Evolutionary conservation across 2,329 filamentous ascomycete genomes (phyloP), one percentile per base, ranked within the genome.

Genomic region (Hawksworthiomyces lignivorus): DNA sequence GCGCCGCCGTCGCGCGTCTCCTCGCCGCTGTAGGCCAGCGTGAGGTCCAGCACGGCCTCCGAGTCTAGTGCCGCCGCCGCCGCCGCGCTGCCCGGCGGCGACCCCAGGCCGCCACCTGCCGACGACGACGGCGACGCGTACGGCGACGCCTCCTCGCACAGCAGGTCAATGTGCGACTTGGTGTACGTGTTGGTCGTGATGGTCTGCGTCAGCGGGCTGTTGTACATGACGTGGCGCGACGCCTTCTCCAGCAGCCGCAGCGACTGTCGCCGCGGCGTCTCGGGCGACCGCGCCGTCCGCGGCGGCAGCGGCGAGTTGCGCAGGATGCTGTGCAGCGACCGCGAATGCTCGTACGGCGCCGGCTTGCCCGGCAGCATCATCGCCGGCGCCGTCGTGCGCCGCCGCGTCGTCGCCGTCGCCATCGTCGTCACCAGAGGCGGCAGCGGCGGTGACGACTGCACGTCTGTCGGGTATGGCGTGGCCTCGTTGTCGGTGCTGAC

Each of bases 221-320:
- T 72, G 55, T 82, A 82, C 31, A 72, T 73, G 3, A 82, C 78
- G 38, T 70, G 69, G 46, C 73, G 69, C 11, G 69, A 65, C 1
- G 70, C 70, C 50, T 69, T 72, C 50, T 77, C 73, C 32, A 72
- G 67, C 14, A 78, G 58, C 11, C 74, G 70, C 21, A 67, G 60
- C 1, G 76, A 78, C 46, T 73, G 68, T 28, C 74, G 65, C 44
- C 68, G 65, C 2, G 74, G 70, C 1, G 75, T 77, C 5, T 64
- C 59, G 2, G 74, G 72, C 8, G 72, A 70, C 24, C 63, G 62
- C 3, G 71, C 65, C 17, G 61, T 72, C 4, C 64, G 58, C 1
- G 74, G 72, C 17, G 76, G 75, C 7, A 82, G 64, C 15, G 78
- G 78, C 5, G 78, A 82, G 63, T 82, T 82, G 40, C 77, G 73